These are phyloP conservation scores for Trametes pubescens DNA, from an alignment of 1,284 basidiomycete species.

Conservation along the genomic window DNA sequence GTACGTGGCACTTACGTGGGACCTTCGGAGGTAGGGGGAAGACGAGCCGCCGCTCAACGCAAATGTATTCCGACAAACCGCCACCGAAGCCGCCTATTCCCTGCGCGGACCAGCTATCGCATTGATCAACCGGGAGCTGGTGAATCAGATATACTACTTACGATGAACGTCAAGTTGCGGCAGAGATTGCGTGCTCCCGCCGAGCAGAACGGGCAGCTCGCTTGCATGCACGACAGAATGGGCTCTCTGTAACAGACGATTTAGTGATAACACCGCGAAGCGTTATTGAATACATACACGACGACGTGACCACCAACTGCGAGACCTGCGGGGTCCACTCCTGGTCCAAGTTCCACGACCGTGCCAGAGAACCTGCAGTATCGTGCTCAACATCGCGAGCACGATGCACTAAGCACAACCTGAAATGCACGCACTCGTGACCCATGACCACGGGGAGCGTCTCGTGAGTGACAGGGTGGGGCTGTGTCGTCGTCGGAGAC, in stretches of 20 bases:
- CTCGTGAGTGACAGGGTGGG: slow-evolving; percentile 41
- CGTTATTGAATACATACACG: slow-evolving; percentile 34
- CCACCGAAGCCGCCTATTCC: slow-evolving; percentile 36
- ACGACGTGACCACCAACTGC: slow-evolving; percentile 40
- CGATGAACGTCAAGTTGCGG: slow-evolving; percentile 39
- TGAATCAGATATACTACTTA: slow-evolving; percentile 13
- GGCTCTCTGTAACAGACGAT: slow-evolving; percentile 37
- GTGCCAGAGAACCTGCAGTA: slow-evolving; percentile 42
- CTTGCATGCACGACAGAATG: slow-evolving; percentile 39
- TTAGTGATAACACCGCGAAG: not conserved
- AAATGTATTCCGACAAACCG: slow-evolving; percentile 43
- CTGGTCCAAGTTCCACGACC: slow-evolving; percentile 39
- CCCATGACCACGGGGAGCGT: slow-evolving; percentile 43
- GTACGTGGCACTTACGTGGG: not conserved
- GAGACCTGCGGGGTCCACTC: slow-evolving; percentile 36
- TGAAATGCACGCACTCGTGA: slow-evolving; percentile 39
- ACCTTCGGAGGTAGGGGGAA: slow-evolving; percentile 38
- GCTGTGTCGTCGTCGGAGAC: slow-evolving; percentile 32
- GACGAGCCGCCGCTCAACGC: slow-evolving; percentile 37
- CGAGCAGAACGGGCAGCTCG: slow-evolving; percentile 28
- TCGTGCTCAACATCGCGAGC: not conserved
- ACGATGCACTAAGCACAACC: not conserved
- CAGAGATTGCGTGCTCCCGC: slow-evolving; percentile 37
- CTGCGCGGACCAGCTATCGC: slow-evolving; percentile 13
- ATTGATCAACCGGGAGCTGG: not conserved